These are phyloP conservation scores for Phylloporus sp. DNA, from an alignment of 768 basidiomycete genomes.

Conservation along the genomic window DNA sequence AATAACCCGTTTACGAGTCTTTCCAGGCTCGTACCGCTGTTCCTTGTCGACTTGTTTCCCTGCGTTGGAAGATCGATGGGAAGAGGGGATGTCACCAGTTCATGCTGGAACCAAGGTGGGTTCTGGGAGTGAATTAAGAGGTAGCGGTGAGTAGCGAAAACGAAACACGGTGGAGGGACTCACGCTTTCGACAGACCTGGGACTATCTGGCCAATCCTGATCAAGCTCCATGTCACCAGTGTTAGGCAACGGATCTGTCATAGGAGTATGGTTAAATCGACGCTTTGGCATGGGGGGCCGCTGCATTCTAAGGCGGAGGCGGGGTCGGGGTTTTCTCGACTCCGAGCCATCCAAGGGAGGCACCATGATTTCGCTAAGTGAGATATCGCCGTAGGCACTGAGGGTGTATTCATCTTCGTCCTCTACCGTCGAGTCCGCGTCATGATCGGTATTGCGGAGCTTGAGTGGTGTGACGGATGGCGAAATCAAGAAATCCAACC, in stretches of 20 bases:
- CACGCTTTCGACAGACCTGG: conserved; percentile 11
- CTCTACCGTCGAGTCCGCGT: background rate
- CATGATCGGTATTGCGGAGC: background rate
- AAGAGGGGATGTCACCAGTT: conserved; percentile 11
- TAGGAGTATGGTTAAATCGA: conserved; percentile 8
- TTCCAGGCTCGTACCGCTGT: conserved; percentile 8
- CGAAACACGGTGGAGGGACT: background rate
- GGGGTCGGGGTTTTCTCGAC: conserved; percentile 8
- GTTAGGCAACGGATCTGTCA: conserved; percentile 5
- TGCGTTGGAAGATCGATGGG: background rate
- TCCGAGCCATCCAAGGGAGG: conserved; percentile 22
- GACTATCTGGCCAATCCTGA: conserved; percentile 14
- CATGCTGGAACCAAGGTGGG: conserved; percentile 12
- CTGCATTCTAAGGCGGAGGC: conserved; percentile 24
- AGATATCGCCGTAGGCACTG: conserved; percentile 44
- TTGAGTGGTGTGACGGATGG: background rate
- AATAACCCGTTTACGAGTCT: conserved; percentile 13
- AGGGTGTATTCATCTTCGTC: conserved; percentile 39
- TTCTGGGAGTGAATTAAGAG: background rate
- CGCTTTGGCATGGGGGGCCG: conserved; percentile 29
- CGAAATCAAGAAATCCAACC: background rate
- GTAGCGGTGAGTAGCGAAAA: background rate
- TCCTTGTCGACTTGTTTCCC: background rate
- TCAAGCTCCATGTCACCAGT: background rate
- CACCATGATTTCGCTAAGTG: conserved; percentile 35